Evolutionary conservation across 2,329 filamentous ascomycete genomes (phyloP).

Genomic region (Nemania sp.): DNA sequence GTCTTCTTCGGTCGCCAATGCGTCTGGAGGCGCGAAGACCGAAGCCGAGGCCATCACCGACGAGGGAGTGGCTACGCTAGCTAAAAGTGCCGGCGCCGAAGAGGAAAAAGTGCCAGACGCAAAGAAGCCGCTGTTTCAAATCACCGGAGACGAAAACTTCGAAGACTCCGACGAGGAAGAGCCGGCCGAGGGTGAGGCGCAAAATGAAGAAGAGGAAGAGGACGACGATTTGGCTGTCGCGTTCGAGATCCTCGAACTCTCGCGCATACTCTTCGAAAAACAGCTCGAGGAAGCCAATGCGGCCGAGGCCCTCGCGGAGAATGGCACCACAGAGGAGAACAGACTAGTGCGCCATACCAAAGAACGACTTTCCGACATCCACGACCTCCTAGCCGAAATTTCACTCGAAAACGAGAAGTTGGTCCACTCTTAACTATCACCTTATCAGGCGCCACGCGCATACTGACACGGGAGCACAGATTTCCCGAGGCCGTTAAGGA

Average conservation of each 20-base stretch:
- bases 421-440: slow-evolving; percentile 22
- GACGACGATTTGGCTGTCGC: slow-evolving; percentile 77
- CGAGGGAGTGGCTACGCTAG: slow-evolving; percentile 49
- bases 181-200: slow-evolving; percentile 40
- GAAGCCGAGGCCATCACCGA: slow-evolving; percentile 49
- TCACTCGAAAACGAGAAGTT: slow-evolving; percentile 92
- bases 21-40: slow-evolving; percentile 44
- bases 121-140: slow-evolving; percentile 85
- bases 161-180: slow-evolving; percentile 81
- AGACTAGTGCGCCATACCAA: slow-evolving; percentile 64
- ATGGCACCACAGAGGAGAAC: slow-evolving; percentile 42
- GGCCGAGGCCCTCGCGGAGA: slow-evolving; percentile 36
- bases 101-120: slow-evolving; percentile 44
- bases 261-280: slow-evolving; percentile 67
- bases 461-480: slow-evolving; percentile 43
- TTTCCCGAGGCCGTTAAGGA: slow-evolving; percentile 88
- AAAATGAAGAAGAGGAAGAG: slow-evolving; percentile 58
- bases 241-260: slow-evolving; percentile 82
- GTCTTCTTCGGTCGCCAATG: slow-evolving; percentile 41
- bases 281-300: slow-evolving; percentile 50
- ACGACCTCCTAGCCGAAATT: slow-evolving; percentile 93
- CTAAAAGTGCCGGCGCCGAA: slow-evolving; percentile 48
- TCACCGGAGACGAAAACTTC: slow-evolving; percentile 93
- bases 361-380: slow-evolving; percentile 87
- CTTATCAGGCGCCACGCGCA: not conserved